Percentiles rank a stretch among this genome's conserved stretches.
phyloP scores from a whole-genome alignment of 192 early-diverging fungal genomes.

The Chytriomyces confervae region DNA sequence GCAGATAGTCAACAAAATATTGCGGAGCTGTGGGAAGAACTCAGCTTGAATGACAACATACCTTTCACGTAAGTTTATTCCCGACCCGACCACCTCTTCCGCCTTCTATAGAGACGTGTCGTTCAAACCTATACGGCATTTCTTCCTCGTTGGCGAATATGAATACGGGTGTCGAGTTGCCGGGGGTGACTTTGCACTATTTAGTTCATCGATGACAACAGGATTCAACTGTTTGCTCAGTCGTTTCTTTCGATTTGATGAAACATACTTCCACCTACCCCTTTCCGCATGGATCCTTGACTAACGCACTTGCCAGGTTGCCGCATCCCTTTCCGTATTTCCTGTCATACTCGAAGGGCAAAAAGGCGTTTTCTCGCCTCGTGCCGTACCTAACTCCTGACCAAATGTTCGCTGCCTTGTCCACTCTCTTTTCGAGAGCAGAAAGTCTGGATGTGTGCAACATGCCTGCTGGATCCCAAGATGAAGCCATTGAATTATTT shows the following conservation, averaged over 20 bases:
- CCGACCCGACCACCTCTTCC: background rate
- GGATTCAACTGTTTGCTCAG: too few species aligned
- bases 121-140: background rate
- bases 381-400: slow-evolving; percentile 78
- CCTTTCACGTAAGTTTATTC: slow-evolving; percentile 59
- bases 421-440: slow-evolving; percentile 54
- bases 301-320: slow-evolving; percentile 24
- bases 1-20: slow-evolving; percentile 39
- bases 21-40: slow-evolving; percentile 65
- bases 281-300: background rate
- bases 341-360: slow-evolving; percentile 87
- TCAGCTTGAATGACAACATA: slow-evolving; percentile 65
- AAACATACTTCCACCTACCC: background rate
- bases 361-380: slow-evolving; percentile 83
- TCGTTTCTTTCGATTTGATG: too few species aligned
- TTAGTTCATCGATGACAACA: background rate
- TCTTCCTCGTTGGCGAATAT: slow-evolving; percentile 21
- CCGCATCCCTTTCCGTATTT: slow-evolving; percentile 89
- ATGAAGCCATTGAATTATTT: slow-evolving; percentile 73
- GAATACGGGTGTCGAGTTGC: slow-evolving; percentile 40
- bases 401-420: slow-evolving; percentile 78
- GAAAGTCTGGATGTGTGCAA: slow-evolving; percentile 62
- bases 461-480: slow-evolving; percentile 42
- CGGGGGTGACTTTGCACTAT: background rate
- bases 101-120: slow-evolving; percentile 5